Evolutionary conservation across 495 filamentous ascomycete genomes (phyloP).

Genomic region (Penicillium lagena): DNA sequence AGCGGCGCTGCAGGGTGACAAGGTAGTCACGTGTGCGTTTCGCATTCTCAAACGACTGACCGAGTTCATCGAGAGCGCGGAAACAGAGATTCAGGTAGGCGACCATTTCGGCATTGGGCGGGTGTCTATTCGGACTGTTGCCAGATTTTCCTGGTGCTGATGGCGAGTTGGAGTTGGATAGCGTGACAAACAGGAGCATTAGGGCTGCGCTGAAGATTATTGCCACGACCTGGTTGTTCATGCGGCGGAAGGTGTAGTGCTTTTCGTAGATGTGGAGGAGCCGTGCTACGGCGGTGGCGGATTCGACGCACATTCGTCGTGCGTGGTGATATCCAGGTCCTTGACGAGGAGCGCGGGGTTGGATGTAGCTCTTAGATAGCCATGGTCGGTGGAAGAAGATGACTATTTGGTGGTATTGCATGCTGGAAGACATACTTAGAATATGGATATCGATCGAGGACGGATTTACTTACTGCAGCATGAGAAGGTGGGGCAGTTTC

Average conservation of each 20-base stretch:
- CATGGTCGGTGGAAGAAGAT: conserved; percentile 46
- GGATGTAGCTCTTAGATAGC: conserved; percentile 44
- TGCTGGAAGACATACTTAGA: conserved; percentile 21
- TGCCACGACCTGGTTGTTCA: conserved; percentile 45
- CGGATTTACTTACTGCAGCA: conserved; percentile 34
- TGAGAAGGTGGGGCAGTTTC: conserved; percentile 39
- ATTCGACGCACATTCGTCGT: conserved; percentile 42
- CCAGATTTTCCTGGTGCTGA: conserved; percentile 13
- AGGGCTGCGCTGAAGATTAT: conserved; percentile 46
- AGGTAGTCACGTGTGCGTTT: conserved; percentile 40
- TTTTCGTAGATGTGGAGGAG: conserved; percentile 44
- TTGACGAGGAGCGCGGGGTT: conserved; percentile 36
- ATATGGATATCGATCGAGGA: neutral
- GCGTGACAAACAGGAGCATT: conserved; percentile 42
- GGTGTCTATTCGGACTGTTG: conserved; percentile 14
- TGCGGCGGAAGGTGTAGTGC: conserved; percentile 42
- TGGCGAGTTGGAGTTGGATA: conserved; percentile 24
- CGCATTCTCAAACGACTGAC: conserved; percentile 41
- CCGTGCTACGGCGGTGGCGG: conserved; percentile 36
- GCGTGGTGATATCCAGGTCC: conserved; percentile 42
- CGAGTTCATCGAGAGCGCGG: conserved; percentile 39
- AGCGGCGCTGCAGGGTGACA: conserved; percentile 38
- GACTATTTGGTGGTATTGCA: conserved; percentile 49
- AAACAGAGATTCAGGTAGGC: conserved; percentile 43
- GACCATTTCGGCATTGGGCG: conserved; percentile 33